Percentiles rank a stretch among this genome's conserved stretches.
These are phyloP conservation scores for Akanthomyces lecanii DNA, from an alignment of 2,329 filamentous ascomycete genomes.

Conservation along the genomic window DNA sequence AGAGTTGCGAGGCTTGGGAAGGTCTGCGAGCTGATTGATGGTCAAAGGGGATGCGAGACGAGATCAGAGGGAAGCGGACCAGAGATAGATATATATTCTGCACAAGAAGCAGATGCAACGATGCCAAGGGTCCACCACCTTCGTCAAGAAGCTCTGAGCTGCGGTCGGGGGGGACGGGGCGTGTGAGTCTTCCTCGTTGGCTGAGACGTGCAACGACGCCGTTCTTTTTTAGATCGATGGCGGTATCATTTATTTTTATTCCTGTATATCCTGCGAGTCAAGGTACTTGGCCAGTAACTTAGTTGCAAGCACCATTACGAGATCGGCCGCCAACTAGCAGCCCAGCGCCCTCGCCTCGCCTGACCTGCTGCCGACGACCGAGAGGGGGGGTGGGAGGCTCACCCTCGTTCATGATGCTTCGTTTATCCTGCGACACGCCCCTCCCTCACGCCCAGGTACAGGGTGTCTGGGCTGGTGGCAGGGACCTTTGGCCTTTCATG, in stretches of 20 bases:
- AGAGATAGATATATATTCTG: constrained; percentile 15
- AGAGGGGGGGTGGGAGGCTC: constrained; percentile 3
- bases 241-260: neutral
- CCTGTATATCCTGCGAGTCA: neutral
- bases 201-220: constrained; percentile 3
- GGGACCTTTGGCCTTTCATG: neutral
- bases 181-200: constrained; percentile 7
- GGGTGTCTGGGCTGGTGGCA: neutral
- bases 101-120: constrained; percentile 10
- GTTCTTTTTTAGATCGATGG: constrained; percentile 11
- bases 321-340: constrained; percentile 15
- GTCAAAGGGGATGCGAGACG: neutral
- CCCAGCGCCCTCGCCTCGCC: constrained; percentile 16
- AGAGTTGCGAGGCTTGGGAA: neutral
- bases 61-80: constrained; percentile 8
- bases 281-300: neutral
- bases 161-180: neutral
- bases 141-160: constrained; percentile 7
- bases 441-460: neutral
- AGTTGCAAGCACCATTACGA: constrained; percentile 5
- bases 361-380: constrained; percentile 13
- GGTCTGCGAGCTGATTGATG: neutral
- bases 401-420: neutral
- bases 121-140: constrained; percentile 12
- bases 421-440: neutral